Conservation (phyloP, 192 early-diverging fungal species). For the Dimargaris cristalligena region DNA sequence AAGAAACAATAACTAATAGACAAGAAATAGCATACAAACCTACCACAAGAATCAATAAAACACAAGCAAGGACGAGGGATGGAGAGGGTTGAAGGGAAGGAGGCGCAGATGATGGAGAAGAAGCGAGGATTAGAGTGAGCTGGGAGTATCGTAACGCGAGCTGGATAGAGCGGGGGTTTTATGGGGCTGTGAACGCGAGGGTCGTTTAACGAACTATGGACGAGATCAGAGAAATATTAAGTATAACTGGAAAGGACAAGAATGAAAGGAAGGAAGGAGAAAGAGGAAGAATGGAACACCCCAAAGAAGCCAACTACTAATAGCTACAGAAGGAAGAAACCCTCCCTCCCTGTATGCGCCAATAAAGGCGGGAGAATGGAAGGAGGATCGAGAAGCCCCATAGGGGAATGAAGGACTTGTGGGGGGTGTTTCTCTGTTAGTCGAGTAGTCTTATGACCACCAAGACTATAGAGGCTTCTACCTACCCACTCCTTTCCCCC, state of each 20-base stretch:
- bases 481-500: too few species aligned
- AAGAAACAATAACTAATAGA: not conserved
- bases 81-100: not conserved
- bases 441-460: too few species aligned
- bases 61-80: not conserved
- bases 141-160: not conserved
- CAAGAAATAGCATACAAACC: not conserved
- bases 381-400: too few species aligned
- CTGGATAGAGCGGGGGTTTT: not conserved
- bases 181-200: not conserved
- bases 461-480: too few species aligned
- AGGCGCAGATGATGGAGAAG: not conserved
- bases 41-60: not conserved
- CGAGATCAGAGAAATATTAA: not conserved
- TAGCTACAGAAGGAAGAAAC: too few species aligned
- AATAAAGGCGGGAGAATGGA: too few species aligned
- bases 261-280: not conserved
- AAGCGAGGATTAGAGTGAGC: not conserved
- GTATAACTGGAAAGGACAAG: not conserved
- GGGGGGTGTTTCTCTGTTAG: too few species aligned
- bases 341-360: too few species aligned
- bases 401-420: too few species aligned
- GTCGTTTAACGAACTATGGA: not conserved
- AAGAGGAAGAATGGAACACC: not conserved
- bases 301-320: too few species aligned